These are phyloP conservation scores for Nemania sp. DNA, from an alignment of 2,329 filamentous ascomycete species.

Conservation along the genomic window DNA sequence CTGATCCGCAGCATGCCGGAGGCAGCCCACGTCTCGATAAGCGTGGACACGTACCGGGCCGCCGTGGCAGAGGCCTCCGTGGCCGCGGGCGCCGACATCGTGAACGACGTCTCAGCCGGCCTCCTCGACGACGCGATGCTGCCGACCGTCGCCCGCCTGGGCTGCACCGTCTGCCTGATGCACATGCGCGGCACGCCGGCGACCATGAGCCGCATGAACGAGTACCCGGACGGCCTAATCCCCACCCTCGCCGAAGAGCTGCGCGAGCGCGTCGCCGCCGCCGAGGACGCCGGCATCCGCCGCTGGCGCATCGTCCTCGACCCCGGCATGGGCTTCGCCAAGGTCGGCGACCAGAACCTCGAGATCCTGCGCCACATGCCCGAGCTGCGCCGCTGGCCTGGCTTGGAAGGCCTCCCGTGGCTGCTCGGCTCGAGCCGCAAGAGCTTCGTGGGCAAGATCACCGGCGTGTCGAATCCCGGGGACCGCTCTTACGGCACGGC, in stretches of 20 bases:
- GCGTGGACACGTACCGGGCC: conserved; percentile 93
- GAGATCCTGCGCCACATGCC: conserved; percentile 77
- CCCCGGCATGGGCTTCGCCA: conserved; percentile 94
- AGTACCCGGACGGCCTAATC: conserved; percentile 66
- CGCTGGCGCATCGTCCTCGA: conserved; percentile 97
- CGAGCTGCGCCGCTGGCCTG: conserved; percentile 73
- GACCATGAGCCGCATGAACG: conserved; percentile 78
- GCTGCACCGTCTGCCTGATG: conserved; percentile 86
- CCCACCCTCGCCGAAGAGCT: conserved; percentile 71
- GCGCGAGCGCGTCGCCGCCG: conserved; percentile 74
- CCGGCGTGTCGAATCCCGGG: conserved; percentile 76
- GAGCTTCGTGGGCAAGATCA: conserved; percentile 85
- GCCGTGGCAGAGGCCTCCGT: conserved; percentile 82
- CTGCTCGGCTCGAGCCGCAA: conserved; percentile 90
- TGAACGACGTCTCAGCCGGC: conserved; percentile 95
- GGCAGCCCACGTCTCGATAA: conserved; percentile 75
- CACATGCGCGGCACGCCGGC: conserved; percentile 91
- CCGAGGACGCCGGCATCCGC: conserved; percentile 82
- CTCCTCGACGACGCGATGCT: conserved; percentile 85
- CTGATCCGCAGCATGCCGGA: conserved; percentile 76
- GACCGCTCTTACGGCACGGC: conserved; percentile 88
- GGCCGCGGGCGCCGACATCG: conserved; percentile 84
- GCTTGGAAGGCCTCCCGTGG: conserved; percentile 82
- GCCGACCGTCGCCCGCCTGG: conserved; percentile 78
- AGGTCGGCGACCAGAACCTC: conserved; percentile 83